Evolutionary conservation across 495 filamentous ascomycete genomes (phyloP).

Genomic region (Bathelium albidoporum): DNA sequence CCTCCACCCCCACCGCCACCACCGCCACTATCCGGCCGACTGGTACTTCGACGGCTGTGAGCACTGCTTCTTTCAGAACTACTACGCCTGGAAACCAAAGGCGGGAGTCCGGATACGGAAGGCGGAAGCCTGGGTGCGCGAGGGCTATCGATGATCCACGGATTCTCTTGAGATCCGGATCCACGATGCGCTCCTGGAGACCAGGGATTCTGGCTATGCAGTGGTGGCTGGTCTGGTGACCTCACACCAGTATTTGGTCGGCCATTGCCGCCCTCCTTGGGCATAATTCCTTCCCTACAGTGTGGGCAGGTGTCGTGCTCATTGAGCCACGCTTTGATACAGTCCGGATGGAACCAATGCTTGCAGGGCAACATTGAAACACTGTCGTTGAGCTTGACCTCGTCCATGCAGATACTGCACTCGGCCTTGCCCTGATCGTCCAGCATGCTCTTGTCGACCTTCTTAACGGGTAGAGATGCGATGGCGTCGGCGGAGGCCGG

Average conservation of each 20-base stretch:
- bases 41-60: background rate
- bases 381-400: slow-evolving; percentile 61
- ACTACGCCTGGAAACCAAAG: background rate
- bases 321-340: slow-evolving; percentile 67
- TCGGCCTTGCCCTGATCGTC: slow-evolving; percentile 56
- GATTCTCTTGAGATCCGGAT: background rate
- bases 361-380: slow-evolving; percentile 74
- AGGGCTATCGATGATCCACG: background rate
- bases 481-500: slow-evolving; percentile 72
- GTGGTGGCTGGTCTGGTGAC: background rate
- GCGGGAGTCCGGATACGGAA: no score
- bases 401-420: slow-evolving; percentile 91
- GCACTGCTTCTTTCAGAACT: slow-evolving; percentile 1
- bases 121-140: no score
- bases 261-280: slow-evolving; percentile 10
- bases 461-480: slow-evolving; percentile 57
- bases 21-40: background rate
- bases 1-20: background rate
- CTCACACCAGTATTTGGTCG: background rate
- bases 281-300: slow-evolving; percentile 61
- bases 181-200: background rate
- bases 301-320: slow-evolving; percentile 89
- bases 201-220: slow-evolving; percentile 3
- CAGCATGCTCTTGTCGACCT: slow-evolving; percentile 55
- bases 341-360: slow-evolving; percentile 83